A percentile compares a stretch with the other conserved stretches of the same genome.
phyloP scores from a whole-genome alignment of 441 rosid species.

The Eruca vesicaria region DNA sequence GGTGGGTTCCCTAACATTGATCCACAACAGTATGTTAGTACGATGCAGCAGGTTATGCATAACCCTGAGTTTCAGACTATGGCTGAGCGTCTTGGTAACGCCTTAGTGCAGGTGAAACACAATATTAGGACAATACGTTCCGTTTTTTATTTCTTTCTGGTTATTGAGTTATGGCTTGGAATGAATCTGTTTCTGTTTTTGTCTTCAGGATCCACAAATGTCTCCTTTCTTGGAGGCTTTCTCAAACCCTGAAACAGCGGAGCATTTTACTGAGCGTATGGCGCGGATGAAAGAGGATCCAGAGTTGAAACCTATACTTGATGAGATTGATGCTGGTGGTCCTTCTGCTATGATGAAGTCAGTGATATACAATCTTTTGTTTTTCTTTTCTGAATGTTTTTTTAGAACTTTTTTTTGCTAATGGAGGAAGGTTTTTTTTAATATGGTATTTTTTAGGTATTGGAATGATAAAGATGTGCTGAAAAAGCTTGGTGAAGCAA shows the following conservation, averaged over 20 bases:
- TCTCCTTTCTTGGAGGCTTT: constrained; percentile 79
- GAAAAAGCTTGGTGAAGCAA: constrained; percentile 94
- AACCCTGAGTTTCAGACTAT: constrained; percentile 85
- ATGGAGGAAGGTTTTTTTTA: constrained; percentile 6
- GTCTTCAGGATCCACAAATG: constrained; percentile 83
- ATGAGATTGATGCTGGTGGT: constrained; percentile 84
- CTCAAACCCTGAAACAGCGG: constrained; percentile 65
- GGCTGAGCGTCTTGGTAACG: constrained; percentile 89
- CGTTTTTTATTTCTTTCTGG: too few relatives aligned
- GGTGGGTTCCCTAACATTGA: constrained; percentile 57
- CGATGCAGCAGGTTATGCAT: constrained; percentile 96
- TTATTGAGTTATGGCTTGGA: constrained; percentile 8
- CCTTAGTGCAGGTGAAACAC: constrained; percentile 71
- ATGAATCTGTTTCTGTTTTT: not conserved
- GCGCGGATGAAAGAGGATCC: constrained; percentile 77
- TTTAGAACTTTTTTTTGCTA: constrained; percentile 8
- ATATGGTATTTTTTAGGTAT: constrained; percentile 51
- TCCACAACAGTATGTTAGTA: constrained; percentile 62
- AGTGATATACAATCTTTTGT: constrained; percentile 25
- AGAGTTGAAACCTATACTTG: constrained; percentile 73
- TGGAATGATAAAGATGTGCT: constrained; percentile 93
- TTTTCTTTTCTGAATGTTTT: not conserved
- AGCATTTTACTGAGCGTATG: constrained; percentile 84
- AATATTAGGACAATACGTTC: too few relatives aligned
- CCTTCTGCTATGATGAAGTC: constrained; percentile 97